Conservation (phyloP, 1,139 yeast genomes). For the Protomyces pachydermus region DNA sequence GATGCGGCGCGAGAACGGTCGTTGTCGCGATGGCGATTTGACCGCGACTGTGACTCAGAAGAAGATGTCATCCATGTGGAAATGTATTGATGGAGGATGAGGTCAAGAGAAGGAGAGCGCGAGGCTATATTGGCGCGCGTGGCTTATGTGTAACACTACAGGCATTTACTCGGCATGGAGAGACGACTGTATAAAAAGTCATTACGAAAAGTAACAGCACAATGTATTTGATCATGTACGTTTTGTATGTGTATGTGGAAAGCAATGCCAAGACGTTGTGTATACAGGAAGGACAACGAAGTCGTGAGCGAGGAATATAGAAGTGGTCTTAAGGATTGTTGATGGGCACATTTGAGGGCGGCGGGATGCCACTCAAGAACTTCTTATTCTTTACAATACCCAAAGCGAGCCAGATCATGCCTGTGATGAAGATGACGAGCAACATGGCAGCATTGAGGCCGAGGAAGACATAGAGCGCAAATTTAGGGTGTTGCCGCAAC, state of each 20-base stretch:
- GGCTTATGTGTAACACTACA: neutral
- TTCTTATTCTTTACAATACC: conserved; percentile 10
- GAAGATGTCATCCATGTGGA: conserved; percentile 25
- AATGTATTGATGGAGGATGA: neutral
- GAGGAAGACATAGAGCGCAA: conserved; percentile 21
- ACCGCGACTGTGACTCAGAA: conserved; percentile 21
- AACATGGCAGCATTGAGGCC: conserved; percentile 22
- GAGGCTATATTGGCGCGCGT: neutral
- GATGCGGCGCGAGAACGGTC: neutral
- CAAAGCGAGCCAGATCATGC: conserved; percentile 13
- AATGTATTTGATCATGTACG: neutral
- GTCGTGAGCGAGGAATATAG: neutral
- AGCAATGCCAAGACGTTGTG: neutral
- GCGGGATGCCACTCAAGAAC: neutral
- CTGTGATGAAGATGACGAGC: conserved; percentile 18
- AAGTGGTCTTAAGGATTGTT: neutral
- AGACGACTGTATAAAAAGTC: neutral
- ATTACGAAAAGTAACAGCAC: neutral
- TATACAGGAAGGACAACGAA: neutral
- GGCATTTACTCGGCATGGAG: neutral
- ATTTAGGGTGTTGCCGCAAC: conserved; percentile 12
- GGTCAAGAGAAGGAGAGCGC: neutral
- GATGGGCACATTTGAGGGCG: neutral
- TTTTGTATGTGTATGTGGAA: neutral
- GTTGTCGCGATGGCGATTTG: conserved; percentile 11